phyloP scores from a whole-genome alignment of 805 yeast genomes.

The Pichia eremophila region DNA sequence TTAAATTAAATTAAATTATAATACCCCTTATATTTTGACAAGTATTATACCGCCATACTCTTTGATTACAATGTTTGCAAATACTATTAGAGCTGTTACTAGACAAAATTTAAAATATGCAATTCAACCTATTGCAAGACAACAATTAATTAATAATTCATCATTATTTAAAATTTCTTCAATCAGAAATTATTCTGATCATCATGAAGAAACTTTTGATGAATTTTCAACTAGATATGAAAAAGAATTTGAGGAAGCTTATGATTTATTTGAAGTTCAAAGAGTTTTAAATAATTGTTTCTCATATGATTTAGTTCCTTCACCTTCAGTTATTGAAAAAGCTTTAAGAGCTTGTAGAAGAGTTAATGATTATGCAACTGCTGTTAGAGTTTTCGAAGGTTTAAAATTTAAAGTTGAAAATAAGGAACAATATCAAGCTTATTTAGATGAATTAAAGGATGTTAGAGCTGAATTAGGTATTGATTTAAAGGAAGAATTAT shows the following conservation, averaged over 20 bases:
- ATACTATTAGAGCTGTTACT: slow-evolving; percentile 26
- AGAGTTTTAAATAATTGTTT: slow-evolving; percentile 97
- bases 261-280: slow-evolving; percentile 78
- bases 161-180: slow-evolving; percentile 12
- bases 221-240: slow-evolving; percentile 87
- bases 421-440: slow-evolving; percentile 88
- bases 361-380: slow-evolving; percentile 97
- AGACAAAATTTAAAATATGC: slow-evolving; percentile 26
- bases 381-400: slow-evolving; percentile 97
- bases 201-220: slow-evolving; percentile 88
- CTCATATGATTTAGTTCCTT: slow-evolving; percentile 97
- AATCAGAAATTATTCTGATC: slow-evolving; percentile 64
- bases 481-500: slow-evolving; percentile 86
- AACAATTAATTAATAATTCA: slow-evolving; percentile 5
- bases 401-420: slow-evolving; percentile 93
- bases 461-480: slow-evolving; percentile 88
- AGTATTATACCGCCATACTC: no score
- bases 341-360: slow-evolving; percentile 98
- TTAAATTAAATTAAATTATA: no score
- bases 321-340: slow-evolving; percentile 91
- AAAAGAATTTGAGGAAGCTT: slow-evolving; percentile 92
- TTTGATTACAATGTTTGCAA: slow-evolving; percentile 26
- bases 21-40: no score
- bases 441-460: slow-evolving; percentile 88
- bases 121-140: slow-evolving; percentile 13